Evolutionary conservation across 2,329 filamentous ascomycete species (phyloP).

Genomic region (Aspergillus sergii): DNA sequence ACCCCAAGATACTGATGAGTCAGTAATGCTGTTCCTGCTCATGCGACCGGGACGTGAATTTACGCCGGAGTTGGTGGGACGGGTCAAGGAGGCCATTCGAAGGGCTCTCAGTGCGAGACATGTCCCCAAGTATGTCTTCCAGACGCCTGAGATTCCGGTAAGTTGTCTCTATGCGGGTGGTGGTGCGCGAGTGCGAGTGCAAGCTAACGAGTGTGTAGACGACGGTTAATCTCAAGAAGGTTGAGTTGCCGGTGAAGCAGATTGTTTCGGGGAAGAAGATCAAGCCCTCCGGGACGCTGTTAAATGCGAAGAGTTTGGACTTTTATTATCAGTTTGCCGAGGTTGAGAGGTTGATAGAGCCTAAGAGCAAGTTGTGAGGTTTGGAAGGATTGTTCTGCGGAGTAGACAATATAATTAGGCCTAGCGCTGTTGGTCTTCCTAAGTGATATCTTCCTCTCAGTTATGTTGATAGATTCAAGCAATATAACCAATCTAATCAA

Average conservation of each 20-base stretch:
- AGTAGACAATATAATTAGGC: no score
- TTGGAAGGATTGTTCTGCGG: neutral
- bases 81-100: constrained; percentile 67
- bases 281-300: constrained; percentile 73
- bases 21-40: constrained; percentile 61
- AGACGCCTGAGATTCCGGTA: constrained; percentile 79
- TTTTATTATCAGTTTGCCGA: constrained; percentile 80
- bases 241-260: constrained; percentile 81
- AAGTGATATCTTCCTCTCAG: no score
- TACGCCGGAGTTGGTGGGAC: constrained; percentile 55
- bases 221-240: constrained; percentile 83
- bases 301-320: constrained; percentile 74
- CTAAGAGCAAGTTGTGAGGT: constrained; percentile 25
- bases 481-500: no score
- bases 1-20: constrained; percentile 60
- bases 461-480: no score
- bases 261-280: constrained; percentile 76
- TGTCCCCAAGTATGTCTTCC: constrained; percentile 76
- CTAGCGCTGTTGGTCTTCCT: no score
- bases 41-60: constrained; percentile 63
- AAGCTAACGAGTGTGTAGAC: constrained; percentile 51
- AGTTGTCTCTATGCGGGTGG: constrained; percentile 36
- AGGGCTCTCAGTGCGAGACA: constrained; percentile 71
- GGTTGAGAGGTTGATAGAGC: constrained; percentile 61
- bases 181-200: neutral